A percentile compares a stretch with the other conserved stretches of the same genome.
Conservation (phyloP, 1,284 basidiomycete species). For the Inonotus obliquus region DNA sequence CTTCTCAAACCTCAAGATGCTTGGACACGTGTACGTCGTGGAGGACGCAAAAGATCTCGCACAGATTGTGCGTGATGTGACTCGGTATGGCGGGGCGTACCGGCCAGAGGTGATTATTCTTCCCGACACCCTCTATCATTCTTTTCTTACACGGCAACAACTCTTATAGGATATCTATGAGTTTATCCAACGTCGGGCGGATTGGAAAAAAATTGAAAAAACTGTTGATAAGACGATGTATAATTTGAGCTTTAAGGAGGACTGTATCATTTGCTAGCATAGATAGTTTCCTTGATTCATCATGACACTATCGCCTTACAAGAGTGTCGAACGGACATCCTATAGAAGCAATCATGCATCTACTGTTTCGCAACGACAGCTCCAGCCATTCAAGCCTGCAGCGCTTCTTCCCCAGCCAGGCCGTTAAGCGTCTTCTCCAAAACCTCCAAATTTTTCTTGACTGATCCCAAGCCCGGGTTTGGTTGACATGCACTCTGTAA, state of each 20-base stretch:
- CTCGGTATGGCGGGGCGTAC: conserved; percentile 89
- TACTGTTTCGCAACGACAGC: neutral
- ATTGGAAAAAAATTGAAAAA: conserved; percentile 97
- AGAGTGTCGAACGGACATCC: neutral
- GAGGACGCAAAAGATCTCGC: conserved; percentile 92
- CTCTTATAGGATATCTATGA: conserved; percentile 78
- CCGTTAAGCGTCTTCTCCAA: neutral
- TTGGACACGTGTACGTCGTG: conserved; percentile 92
- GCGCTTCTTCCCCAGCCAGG: neutral
- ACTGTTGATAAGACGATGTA: conserved; percentile 95
- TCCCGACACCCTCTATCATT: conserved; percentile 21
- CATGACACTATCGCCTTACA: neutral
- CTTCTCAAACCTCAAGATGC: conserved; percentile 93
- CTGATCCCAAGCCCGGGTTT: neutral
- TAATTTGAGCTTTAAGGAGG: conserved; percentile 87
- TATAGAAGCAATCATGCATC: too few relatives aligned
- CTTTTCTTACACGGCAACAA: conserved; percentile 11
- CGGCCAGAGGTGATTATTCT: conserved; percentile 70
- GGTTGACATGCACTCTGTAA: neutral
- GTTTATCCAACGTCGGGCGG: conserved; percentile 86
- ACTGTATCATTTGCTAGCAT: conserved; percentile 57
- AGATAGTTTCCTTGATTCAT: neutral
- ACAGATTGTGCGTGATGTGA: conserved; percentile 91
- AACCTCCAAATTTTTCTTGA: neutral
- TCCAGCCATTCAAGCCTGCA: neutral